These are phyloP conservation scores for Tuber magnatum DNA, from an alignment of 495 filamentous ascomycete species.

Conservation along the genomic window DNA sequence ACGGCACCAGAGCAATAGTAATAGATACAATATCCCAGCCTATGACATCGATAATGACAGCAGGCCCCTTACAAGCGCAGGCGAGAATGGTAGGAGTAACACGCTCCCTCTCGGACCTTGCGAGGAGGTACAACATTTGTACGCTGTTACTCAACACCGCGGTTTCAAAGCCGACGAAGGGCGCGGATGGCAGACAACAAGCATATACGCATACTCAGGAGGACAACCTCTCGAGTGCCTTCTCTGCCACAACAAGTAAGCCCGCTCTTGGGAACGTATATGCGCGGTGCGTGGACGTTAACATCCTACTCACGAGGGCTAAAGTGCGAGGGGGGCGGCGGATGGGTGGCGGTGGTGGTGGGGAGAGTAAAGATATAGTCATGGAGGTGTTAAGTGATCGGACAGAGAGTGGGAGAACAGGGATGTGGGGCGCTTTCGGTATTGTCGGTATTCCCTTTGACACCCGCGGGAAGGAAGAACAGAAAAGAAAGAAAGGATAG, in stretches of 20 bases:
- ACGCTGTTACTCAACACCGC: not conserved
- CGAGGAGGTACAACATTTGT: not conserved
- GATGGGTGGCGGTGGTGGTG: not conserved
- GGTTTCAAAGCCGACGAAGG: not conserved
- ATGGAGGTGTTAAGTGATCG: conserved; percentile 30
- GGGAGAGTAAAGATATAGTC: conserved; percentile 13
- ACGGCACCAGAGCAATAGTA: conserved; percentile 24
- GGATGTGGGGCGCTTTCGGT: conserved; percentile 20
- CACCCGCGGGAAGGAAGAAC: not conserved
- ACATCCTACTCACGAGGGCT: conserved; percentile 13
- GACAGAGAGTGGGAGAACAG: conserved; percentile 21
- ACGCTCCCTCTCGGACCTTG: not conserved
- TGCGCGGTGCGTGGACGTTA: conserved; percentile 28
- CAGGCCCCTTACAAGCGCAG: conserved; percentile 4
- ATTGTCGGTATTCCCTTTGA: conserved; percentile 12
- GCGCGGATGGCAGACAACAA: not conserved
- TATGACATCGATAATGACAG: conserved; percentile 12
- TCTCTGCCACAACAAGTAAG: conserved; percentile 12
- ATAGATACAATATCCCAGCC: conserved; percentile 31
- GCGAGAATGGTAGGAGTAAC: conserved; percentile 24
- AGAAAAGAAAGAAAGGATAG: not conserved
- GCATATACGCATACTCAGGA: conserved; percentile 3
- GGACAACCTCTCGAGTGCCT: conserved; percentile 18
- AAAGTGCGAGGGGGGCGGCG: not conserved
- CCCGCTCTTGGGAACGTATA: conserved; percentile 30